Conservation (phyloP, 768 basidiomycete species). For the Leccinum variicolor region DNA sequence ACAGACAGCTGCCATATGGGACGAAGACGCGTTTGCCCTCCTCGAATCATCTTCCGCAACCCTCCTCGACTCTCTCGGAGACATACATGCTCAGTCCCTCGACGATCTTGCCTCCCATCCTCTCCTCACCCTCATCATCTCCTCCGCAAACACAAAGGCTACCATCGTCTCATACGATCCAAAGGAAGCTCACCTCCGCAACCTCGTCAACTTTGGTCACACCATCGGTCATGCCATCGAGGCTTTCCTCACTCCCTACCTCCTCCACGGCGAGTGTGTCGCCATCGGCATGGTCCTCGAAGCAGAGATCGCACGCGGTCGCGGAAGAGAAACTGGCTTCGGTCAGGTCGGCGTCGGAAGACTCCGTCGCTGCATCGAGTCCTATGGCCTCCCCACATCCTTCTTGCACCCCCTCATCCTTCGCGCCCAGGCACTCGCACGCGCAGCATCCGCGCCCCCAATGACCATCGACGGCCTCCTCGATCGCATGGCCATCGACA, state of each 20-base stretch:
- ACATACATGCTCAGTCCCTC: constrained; percentile 46
- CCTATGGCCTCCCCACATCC: constrained; percentile 87
- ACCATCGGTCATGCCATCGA: constrained; percentile 99
- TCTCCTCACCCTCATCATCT: constrained; percentile 86
- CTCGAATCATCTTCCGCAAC: constrained; percentile 84
- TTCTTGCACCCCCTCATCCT: constrained; percentile 73
- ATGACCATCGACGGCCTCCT: constrained; percentile 72
- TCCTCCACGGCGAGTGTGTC: constrained; percentile 96
- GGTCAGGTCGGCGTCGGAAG: constrained; percentile 92
- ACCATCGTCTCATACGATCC: constrained; percentile 97
- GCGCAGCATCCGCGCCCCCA: constrained; percentile 16
- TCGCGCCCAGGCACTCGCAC: constrained; percentile 17
- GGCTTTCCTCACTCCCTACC: constrained; percentile 87
- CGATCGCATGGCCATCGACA: constrained; percentile 95
- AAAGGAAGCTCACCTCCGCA: constrained; percentile 93
- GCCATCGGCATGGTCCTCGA: constrained; percentile 96
- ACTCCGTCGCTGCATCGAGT: constrained; percentile 80
- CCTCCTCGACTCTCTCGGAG: constrained; percentile 82
- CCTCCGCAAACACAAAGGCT: constrained; percentile 92
- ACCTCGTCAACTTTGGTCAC: constrained; percentile 99
- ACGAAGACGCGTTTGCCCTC: constrained; percentile 81
- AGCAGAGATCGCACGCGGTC: constrained; percentile 85
- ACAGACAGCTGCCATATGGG: constrained; percentile 99
- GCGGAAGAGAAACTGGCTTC: constrained; percentile 62
- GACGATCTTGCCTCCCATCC: constrained; percentile 78